Percentiles rank a stretch among this genome's conserved stretches.
phyloP scores from a whole-genome alignment of 805 yeast species.

The Metschnikowia cubensis region DNA sequence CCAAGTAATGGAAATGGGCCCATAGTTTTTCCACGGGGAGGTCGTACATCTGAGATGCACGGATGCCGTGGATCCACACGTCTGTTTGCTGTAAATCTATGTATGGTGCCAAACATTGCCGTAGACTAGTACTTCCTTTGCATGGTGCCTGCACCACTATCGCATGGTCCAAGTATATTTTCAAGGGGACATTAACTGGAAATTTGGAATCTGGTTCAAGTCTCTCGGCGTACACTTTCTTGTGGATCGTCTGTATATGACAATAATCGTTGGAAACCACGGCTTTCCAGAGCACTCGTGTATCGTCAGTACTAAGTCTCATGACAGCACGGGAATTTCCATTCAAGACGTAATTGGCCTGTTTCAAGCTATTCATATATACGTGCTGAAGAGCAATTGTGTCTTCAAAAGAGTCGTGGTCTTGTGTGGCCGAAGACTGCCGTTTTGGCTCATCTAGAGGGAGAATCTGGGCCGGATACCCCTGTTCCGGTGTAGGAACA shows the following conservation, averaged over 20 bases:
- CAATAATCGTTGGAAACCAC: constrained; percentile 34
- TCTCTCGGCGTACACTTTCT: constrained; percentile 17
- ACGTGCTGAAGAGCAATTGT: constrained; percentile 35
- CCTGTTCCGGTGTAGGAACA: constrained; percentile 4
- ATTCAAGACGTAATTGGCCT: constrained; percentile 67
- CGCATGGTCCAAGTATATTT: constrained; percentile 39
- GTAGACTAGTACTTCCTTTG: constrained; percentile 16
- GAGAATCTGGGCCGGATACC: constrained; percentile 31
- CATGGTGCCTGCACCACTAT: constrained; percentile 27
- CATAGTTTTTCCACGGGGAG: constrained; percentile 27
- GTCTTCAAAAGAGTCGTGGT: too few species aligned
- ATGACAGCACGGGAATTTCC: constrained; percentile 81
- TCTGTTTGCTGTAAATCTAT: constrained; percentile 13
- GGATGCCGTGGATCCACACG: constrained; percentile 33
- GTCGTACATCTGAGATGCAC: constrained; percentile 16
- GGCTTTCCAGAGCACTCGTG: constrained; percentile 55
- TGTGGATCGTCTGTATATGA: constrained; percentile 23
- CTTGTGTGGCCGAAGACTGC: not conserved
- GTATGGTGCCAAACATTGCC: constrained; percentile 10
- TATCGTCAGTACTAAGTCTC: constrained; percentile 63
- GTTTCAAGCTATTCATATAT: constrained; percentile 80
- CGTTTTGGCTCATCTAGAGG: constrained; percentile 20
- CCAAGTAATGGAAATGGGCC: constrained; percentile 31
- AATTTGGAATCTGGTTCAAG: too few species aligned
- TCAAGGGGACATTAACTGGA: constrained; percentile 38